phyloP scores from a whole-genome alignment of 106 monocot genomes.

The Phalaenopsis equestris region DNA sequence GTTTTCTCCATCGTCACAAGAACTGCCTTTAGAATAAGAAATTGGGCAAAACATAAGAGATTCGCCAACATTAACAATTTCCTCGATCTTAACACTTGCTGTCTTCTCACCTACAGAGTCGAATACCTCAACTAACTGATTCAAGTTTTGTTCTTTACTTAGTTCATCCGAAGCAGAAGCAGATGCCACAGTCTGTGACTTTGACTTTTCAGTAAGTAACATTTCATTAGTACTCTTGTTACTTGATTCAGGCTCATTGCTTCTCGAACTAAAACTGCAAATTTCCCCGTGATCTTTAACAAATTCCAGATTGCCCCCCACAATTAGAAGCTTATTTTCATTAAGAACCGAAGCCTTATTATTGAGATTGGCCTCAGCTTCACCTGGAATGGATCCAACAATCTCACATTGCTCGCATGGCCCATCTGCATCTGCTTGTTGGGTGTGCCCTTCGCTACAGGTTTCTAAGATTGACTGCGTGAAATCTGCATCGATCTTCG shows the following conservation, averaged over 20 bases:
- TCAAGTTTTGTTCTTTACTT: constrained; percentile 5
- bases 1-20: not conserved
- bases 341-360: not conserved
- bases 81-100: constrained; percentile 2
- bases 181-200: not conserved
- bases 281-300: constrained; percentile 5
- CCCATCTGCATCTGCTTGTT: constrained; percentile 21
- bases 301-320: not conserved
- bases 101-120: constrained; percentile 3
- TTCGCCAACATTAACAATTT: not conserved
- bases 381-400: constrained; percentile 14
- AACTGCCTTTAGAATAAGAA: constrained; percentile 3
- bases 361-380: constrained; percentile 15
- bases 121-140: not conserved
- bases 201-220: not conserved
- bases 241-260: not conserved
- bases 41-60: constrained; percentile 2
- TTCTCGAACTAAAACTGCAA: not conserved
- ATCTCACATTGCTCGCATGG: constrained; percentile 15
- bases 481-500: constrained; percentile 42
- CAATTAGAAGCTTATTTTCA: not conserved
- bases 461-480: constrained; percentile 20
- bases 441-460: constrained; percentile 15
- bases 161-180: not conserved
- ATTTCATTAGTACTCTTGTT: not conserved